Evolutionary conservation across 495 filamentous ascomycete species (phyloP).

Genomic region (Neurospora sublineolata): DNA sequence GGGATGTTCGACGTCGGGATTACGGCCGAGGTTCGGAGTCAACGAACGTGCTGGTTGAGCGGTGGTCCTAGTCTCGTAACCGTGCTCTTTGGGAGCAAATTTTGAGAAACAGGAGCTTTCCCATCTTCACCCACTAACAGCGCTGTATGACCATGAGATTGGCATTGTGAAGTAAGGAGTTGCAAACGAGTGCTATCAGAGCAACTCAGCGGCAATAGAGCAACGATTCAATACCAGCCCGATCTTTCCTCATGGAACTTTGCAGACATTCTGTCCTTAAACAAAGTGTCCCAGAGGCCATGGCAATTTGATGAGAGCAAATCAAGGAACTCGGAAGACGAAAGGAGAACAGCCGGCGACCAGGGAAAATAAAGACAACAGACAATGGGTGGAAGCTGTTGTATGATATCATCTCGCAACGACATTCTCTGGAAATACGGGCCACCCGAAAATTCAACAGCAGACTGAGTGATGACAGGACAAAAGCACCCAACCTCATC

Average conservation of each 20-base stretch:
- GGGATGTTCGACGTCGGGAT: neutral
- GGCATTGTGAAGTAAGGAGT: neutral
- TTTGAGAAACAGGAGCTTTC: neutral
- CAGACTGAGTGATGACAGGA: neutral
- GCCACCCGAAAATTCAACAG: neutral
- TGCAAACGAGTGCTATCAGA: neutral
- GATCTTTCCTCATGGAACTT: neutral
- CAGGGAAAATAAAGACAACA: neutral
- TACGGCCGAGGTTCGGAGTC: neutral
- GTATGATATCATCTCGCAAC: neutral
- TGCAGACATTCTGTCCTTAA: neutral
- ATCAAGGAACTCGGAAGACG: neutral
- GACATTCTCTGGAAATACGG: neutral
- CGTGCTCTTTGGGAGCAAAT: neutral
- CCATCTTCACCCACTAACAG: neutral
- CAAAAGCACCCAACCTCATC: neutral
- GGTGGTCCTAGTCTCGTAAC: neutral
- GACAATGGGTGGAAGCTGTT: neutral
- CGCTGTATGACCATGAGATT: neutral
- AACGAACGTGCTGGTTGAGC: neutral
- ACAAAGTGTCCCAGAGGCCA: neutral
- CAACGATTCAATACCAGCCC: neutral
- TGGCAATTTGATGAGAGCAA: neutral
- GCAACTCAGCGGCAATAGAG: neutral
- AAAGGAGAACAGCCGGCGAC: neutral